These are phyloP conservation scores for Platanus orientalis DNA, from an alignment of 164 flowering plant genomes.

Conservation along the genomic window DNA sequence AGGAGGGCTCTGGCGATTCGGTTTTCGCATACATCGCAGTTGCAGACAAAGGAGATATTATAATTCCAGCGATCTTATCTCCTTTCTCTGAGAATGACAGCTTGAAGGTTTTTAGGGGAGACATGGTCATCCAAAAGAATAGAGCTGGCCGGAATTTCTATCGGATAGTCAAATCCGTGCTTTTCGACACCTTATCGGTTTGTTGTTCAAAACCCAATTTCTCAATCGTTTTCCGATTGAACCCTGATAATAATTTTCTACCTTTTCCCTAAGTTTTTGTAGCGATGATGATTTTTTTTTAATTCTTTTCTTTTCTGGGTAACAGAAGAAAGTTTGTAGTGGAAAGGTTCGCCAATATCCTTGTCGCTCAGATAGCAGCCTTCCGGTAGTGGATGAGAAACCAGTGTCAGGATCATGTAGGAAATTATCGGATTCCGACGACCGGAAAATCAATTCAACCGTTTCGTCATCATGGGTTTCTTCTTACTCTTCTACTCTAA, in stretches of 20 bases:
- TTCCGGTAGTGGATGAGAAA: background rate
- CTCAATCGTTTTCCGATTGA: background rate
- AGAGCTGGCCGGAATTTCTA: conserved; percentile 9
- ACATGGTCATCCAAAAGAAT: background rate
- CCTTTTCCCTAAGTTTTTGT: too few relatives aligned
- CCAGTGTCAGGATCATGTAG: background rate
- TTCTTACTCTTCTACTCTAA: background rate
- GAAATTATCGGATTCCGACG: background rate
- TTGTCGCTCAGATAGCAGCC: conserved; percentile 1
- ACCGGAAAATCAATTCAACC: background rate
- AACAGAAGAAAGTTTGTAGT: conserved; percentile 17
- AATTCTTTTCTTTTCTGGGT: background rate
- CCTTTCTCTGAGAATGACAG: background rate
- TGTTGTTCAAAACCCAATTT: background rate
- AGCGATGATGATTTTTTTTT: background rate
- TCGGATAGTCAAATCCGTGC: conserved; percentile 11
- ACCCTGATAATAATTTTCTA: too few relatives aligned
- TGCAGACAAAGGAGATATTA: background rate
- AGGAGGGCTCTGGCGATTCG: background rate
- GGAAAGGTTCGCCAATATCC: conserved; percentile 12
- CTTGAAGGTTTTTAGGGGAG: too few relatives aligned
- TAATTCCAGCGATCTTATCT: background rate
- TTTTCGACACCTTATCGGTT: conserved; percentile 25
- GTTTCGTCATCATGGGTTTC: background rate
- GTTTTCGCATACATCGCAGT: background rate